These are phyloP conservation scores for Phytophthora pseudosyringae DNA, from an alignment of 352 stramenopile genomes.

Conservation along the genomic window DNA sequence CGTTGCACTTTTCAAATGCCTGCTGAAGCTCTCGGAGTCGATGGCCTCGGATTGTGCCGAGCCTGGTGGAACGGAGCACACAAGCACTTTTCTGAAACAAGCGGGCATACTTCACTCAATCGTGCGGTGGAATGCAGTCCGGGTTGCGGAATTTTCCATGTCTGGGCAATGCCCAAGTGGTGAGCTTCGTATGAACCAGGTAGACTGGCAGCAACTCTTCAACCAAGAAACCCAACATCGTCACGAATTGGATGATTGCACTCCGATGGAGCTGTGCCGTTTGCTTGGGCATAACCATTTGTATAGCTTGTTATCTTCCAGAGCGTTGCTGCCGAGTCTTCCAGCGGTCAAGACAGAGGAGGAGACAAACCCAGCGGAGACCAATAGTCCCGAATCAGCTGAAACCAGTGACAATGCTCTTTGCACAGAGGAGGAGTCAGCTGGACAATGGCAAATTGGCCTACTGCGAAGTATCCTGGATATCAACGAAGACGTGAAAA, in stretches of 20 bases:
- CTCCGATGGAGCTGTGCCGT: constrained; percentile 35
- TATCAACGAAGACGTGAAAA: constrained; percentile 16
- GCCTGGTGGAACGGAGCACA: neutral
- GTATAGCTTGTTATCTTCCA: constrained; percentile 10
- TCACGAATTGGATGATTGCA: constrained; percentile 25
- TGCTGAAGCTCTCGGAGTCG: constrained; percentile 4
- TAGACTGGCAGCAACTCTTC: constrained; percentile 19
- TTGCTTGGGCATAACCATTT: constrained; percentile 36
- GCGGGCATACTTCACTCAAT: constrained; percentile 24
- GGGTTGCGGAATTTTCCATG: constrained; percentile 24
- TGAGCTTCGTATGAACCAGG: neutral
- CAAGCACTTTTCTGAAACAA: neutral
- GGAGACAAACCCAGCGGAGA: neutral
- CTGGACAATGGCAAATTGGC: constrained; percentile 5
- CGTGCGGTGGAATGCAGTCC: constrained; percentile 47
- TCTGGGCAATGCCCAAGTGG: neutral
- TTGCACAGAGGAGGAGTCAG: neutral
- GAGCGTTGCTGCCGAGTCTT: neutral
- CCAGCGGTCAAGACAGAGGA: neutral
- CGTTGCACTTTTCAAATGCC: constrained; percentile 5
- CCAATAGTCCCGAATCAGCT: neutral
- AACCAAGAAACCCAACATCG: constrained; percentile 1
- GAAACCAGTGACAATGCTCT: neutral
- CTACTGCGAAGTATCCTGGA: constrained; percentile 28
- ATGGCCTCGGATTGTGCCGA: neutral